Evolutionary conservation across 2,329 filamentous ascomycete species (phyloP).

Genomic region (Colletotrichum musicola): DNA sequence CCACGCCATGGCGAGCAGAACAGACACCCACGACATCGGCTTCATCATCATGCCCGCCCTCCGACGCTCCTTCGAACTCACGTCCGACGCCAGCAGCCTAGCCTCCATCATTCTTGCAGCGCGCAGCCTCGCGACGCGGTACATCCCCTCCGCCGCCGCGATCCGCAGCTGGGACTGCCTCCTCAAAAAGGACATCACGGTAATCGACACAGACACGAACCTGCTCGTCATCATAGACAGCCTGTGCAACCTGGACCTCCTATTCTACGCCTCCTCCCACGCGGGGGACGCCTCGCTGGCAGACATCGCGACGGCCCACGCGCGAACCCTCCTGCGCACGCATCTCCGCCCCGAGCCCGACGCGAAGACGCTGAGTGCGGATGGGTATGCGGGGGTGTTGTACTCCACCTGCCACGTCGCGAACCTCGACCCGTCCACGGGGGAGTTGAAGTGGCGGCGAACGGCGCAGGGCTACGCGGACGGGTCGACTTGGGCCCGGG

Average conservation of each 20-base stretch:
- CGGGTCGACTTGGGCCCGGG: conserved; percentile 61
- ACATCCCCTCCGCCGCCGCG: conserved; percentile 53
- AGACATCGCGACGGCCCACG: conserved; percentile 54
- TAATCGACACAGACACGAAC: conserved; percentile 46
- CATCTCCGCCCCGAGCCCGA: conserved; percentile 52
- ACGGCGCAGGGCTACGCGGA: conserved; percentile 62
- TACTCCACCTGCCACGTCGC: conserved; percentile 57
- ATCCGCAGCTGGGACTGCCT: conserved; percentile 63
- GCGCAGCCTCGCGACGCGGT: conserved; percentile 57
- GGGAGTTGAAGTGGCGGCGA: conserved; percentile 52
- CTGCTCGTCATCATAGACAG: conserved; percentile 57
- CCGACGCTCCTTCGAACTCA: conserved; percentile 61
- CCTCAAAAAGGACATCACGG: conserved; percentile 45
- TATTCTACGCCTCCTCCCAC: conserved; percentile 54
- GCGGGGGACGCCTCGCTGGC: conserved; percentile 45
- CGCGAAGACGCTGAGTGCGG: background rate
- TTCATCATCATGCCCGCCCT: conserved; percentile 66
- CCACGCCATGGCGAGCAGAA: conserved; percentile 54
- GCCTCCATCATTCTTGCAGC: conserved; percentile 58
- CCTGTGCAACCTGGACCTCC: conserved; percentile 55
- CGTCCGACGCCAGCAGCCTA: conserved; percentile 53
- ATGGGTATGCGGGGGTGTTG: conserved; percentile 42
- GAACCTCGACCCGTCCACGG: conserved; percentile 57
- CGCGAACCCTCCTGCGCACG: conserved; percentile 51
- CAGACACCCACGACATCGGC: conserved; percentile 66